Evolutionary conservation across 805 yeast species (phyloP), one percentile per base, ranked within the genome.

Genomic region (Pichia heedii): DNA sequence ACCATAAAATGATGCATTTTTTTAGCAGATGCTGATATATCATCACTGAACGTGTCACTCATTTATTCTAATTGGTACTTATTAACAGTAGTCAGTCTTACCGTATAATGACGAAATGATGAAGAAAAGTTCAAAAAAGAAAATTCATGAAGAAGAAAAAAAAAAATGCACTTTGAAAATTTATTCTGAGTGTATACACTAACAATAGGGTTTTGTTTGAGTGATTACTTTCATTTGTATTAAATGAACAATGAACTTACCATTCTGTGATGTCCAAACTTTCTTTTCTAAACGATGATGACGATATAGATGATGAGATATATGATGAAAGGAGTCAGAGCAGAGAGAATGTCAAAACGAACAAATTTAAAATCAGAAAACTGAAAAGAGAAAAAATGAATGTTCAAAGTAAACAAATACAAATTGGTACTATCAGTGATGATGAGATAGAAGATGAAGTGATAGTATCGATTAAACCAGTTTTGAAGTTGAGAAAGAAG

Each of bases 1-100:
- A 76, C 62, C 95, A 88, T 87, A 48, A 69, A 67, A 41, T 58
- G 62, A 56, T 88, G 89, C 44, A 88, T 71, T 41, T 58, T 61
- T 45, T 67, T 66, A 0, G 94, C 87, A 12, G 44, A 37, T n/a
- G 43, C 42, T 3, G 54, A 29, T 18, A 49, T 45, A n/a, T 50
- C 52, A 35, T 39, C 42, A 9, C 33, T 18, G 3, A 36, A 12
- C 2, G 39, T n/a, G 15, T 40, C 50, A 32, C 47, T 39, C 52
- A 48, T 49, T 5, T 13, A 42, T 27, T 24, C n/a, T n/a, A n/a
- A n/a, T n/a, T n/a, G n/a, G n/a, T n/a, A n/a, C n/a, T n/a, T n/a
- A n/a, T n/a, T n/a, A n/a, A n/a, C n/a, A n/a, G n/a, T n/a, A n/a
- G n/a, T n/a, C n/a, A n/a, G n/a, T n/a, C n/a, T n/a, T n/a, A n/a